Conservation (phyloP, 208 protist genomes). For the Tritrichomonas musculus region DNA sequence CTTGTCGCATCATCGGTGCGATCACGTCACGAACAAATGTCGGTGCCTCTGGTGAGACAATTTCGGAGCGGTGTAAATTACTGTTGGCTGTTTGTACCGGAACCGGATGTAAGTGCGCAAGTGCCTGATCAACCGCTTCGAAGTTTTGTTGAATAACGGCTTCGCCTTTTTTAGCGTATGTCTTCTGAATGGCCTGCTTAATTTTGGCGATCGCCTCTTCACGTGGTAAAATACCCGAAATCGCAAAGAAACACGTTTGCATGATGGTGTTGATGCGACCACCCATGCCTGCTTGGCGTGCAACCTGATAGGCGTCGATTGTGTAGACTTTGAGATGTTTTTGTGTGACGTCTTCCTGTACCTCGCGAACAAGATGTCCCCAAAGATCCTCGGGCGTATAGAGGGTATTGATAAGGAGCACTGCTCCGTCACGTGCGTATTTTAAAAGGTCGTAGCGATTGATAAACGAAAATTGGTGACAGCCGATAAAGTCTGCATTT, state of each 20-base stretch:
- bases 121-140: not conserved
- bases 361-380: too few species aligned
- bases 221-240: not conserved
- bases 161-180: not conserved
- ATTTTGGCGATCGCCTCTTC: not conserved
- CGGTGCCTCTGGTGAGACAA: not conserved
- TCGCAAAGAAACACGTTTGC: not conserved
- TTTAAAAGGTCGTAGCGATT: constrained; percentile 54
- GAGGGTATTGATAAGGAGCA: too few species aligned
- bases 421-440: not conserved
- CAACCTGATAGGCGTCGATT: not conserved
- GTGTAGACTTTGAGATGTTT: not conserved
- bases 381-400: too few species aligned
- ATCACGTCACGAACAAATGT: not conserved
- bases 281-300: not conserved
- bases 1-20: not conserved
- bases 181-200: not conserved
- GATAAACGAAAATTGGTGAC: constrained; percentile 53
- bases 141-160: not conserved
- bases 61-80: not conserved
- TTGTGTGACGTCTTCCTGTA: too few species aligned
- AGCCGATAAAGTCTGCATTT: constrained; percentile 60
- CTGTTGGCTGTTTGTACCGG: too few species aligned
- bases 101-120: not conserved
- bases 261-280: not conserved